Percentiles rank a stretch among this genome's conserved stretches.
These are phyloP conservation scores for Diutina pseudorugosa DNA, from an alignment of 1,139 yeast genomes.

Conservation along the genomic window DNA sequence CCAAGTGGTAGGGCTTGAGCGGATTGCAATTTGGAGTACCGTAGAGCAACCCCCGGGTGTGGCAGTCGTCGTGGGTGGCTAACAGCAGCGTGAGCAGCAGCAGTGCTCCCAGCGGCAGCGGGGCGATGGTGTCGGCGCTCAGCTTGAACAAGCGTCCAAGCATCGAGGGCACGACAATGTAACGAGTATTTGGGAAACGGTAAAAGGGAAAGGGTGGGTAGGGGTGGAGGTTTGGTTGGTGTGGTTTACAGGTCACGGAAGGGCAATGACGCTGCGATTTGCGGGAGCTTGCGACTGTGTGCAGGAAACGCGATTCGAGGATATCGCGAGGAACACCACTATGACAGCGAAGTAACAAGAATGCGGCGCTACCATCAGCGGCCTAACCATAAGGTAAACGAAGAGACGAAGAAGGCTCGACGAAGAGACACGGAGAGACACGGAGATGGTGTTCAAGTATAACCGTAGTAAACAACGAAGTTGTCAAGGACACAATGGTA, in stretches of 20 bases:
- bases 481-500: too few species aligned
- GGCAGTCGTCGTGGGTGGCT: constrained; percentile 2
- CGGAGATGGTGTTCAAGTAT: too few species aligned
- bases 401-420: too few species aligned
- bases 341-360: too few species aligned
- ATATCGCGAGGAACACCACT: too few species aligned
- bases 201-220: not conserved
- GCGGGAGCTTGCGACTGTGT: not conserved
- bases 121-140: not conserved
- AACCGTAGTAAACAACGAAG: too few species aligned
- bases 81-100: constrained; percentile 1
- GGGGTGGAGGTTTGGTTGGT: not conserved
- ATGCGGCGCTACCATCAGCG: not conserved
- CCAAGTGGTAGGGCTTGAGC: not conserved
- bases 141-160: constrained; percentile 2
- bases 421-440: too few species aligned
- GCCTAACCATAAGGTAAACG: too few species aligned
- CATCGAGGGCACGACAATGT: not conserved
- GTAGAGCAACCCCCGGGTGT: not conserved
- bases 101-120: not conserved
- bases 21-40: constrained; percentile 1
- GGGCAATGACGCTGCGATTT: not conserved
- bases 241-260: not conserved
- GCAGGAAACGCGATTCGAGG: too few species aligned
- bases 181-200: too few species aligned